A percentile compares a stretch with the other conserved stretches of the same genome.
These are phyloP conservation scores for Sporobolomyces phaffii DNA, from an alignment of 768 basidiomycete species.

Conservation along the genomic window DNA sequence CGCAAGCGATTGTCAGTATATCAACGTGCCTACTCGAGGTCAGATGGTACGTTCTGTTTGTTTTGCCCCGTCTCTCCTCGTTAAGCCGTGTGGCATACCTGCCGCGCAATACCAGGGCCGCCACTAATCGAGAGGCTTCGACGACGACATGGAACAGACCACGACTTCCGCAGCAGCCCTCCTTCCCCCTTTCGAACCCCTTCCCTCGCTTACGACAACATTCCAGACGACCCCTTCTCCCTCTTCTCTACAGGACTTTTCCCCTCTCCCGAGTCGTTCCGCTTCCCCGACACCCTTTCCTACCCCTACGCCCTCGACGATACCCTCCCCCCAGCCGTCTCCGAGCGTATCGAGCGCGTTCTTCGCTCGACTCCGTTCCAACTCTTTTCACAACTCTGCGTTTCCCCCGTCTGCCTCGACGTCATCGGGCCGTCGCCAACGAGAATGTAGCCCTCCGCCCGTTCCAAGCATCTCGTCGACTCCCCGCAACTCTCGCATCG, in stretches of 20 bases:
- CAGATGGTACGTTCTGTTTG: conserved; percentile 58
- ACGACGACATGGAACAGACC: neutral
- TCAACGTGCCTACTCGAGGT: conserved; percentile 48
- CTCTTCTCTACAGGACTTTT: neutral
- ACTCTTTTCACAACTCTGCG: conserved; percentile 13
- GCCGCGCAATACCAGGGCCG: no score
- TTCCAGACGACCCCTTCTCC: neutral
- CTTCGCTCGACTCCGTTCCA: conserved; percentile 20
- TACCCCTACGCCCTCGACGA: neutral
- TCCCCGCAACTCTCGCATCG: neutral
- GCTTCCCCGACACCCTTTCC: neutral
- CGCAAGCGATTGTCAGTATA: neutral
- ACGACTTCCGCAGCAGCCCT: neutral
- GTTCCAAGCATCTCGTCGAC: conserved; percentile 11
- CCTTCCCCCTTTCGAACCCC: conserved; percentile 12
- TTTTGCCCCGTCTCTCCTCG: neutral
- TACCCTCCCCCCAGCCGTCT: neutral
- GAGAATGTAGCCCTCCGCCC: conserved; percentile 4
- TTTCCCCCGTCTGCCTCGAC: neutral
- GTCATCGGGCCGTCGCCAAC: neutral
- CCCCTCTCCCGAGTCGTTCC: neutral
- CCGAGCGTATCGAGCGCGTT: neutral
- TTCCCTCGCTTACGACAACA: neutral
- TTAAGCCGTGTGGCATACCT: neutral
- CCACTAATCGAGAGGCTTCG: neutral